Conservation (phyloP, 495 filamentous ascomycete species). For the Ramalina intermedia region DNA sequence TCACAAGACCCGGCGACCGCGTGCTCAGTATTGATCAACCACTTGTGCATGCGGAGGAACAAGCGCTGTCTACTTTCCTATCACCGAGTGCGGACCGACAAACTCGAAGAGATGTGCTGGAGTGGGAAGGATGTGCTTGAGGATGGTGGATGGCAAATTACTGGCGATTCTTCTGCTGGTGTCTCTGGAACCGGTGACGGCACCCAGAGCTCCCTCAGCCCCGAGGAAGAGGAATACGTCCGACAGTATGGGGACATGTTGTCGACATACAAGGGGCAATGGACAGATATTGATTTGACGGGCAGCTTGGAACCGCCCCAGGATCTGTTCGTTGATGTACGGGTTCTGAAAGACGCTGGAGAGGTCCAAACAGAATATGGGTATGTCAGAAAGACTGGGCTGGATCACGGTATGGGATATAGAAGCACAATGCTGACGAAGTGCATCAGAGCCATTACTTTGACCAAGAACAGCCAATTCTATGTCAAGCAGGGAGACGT, state of each 20-base stretch:
- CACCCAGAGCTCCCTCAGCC: conserved; percentile 68
- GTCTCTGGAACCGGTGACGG: conserved; percentile 25
- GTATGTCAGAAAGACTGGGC: conserved; percentile 33
- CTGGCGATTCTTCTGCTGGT: conserved; percentile 6
- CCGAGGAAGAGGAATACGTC: conserved; percentile 95
- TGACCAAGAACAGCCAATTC: conserved; percentile 97
- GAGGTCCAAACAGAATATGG: conserved; percentile 99
- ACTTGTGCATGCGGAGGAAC: conserved; percentile 88
- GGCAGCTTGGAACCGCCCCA: conserved; percentile 86
- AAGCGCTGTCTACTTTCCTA: conserved; percentile 95
- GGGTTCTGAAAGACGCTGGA: conserved; percentile 91
- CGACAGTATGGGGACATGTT: conserved; percentile 82
- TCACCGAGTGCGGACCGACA: conserved; percentile 77
- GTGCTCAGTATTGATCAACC: conserved; percentile 80
- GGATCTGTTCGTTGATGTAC: conserved; percentile 95
- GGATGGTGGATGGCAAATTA: conserved; percentile 20
- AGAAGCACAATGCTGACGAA: background rate
- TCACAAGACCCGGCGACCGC: conserved; percentile 70
- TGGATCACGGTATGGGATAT: background rate
- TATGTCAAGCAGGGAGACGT: conserved; percentile 96
- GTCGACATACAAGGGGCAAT: conserved; percentile 93
- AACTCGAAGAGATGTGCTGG: conserved; percentile 91
- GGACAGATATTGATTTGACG: conserved; percentile 96
- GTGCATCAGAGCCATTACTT: conserved; percentile 62
- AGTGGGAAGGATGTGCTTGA: conserved; percentile 68